phyloP scores from a whole-genome alignment of 2,329 filamentous ascomycete genomes.

The Fusarium dimerum region DNA sequence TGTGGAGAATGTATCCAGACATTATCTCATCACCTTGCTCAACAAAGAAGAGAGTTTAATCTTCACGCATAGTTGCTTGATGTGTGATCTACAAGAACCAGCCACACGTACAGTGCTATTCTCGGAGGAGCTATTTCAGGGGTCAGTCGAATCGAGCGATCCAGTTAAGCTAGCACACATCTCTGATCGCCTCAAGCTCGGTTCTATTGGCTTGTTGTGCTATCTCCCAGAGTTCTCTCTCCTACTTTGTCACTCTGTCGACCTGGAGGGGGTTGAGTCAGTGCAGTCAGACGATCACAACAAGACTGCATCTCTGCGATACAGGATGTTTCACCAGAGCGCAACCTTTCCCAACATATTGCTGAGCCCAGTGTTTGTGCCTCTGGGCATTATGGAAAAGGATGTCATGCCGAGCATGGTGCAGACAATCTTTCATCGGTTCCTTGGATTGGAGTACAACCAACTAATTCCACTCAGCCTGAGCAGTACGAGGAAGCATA shows the following conservation, averaged over 20 bases:
- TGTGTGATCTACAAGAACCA: slow-evolving; percentile 32
- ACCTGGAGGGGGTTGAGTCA: too few species aligned
- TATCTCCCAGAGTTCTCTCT: slow-evolving; percentile 36
- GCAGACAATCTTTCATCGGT: slow-evolving; percentile 26
- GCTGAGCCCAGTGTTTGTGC: slow-evolving; percentile 27
- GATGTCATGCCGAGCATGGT: slow-evolving; percentile 17
- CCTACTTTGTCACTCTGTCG: slow-evolving; percentile 38
- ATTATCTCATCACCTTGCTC: slow-evolving; percentile 32
- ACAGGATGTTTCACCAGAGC: slow-evolving; percentile 39
- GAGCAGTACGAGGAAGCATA: slow-evolving; percentile 19
- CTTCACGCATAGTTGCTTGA: slow-evolving; percentile 39
- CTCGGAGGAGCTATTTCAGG: slow-evolving; percentile 21
- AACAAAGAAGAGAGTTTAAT: slow-evolving; percentile 22
- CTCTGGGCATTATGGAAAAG: slow-evolving; percentile 1
- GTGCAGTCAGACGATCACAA: neutral
- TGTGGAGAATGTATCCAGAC: neutral
- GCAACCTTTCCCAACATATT: slow-evolving; percentile 17
- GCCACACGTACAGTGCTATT: slow-evolving; percentile 4
- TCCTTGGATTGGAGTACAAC: slow-evolving; percentile 36
- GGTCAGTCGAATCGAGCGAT: slow-evolving; percentile 16
- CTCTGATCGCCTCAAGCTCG: slow-evolving; percentile 36
- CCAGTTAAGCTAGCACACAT: slow-evolving; percentile 27
- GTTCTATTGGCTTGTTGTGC: slow-evolving; percentile 39
- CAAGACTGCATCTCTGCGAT: slow-evolving; percentile 30
- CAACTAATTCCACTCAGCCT: slow-evolving; percentile 27